A percentile compares a stretch with the other conserved stretches of the same genome.
These are phyloP conservation scores for Tremella mesenterica DNA, from an alignment of 768 basidiomycete genomes.

Conservation along the genomic window DNA sequence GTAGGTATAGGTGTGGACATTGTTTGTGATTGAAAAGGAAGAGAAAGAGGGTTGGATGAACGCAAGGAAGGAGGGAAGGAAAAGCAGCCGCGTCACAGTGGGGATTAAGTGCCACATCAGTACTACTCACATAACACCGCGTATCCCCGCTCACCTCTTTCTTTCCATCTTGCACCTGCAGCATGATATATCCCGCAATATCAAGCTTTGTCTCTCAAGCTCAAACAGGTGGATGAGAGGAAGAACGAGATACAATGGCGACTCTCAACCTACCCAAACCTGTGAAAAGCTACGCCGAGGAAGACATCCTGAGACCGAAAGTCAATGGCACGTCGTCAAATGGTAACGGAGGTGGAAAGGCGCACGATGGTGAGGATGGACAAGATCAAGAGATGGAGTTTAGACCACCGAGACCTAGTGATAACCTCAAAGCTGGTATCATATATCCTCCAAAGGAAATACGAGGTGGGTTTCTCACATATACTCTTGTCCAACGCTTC, in stretches of 20 bases:
- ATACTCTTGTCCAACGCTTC: not conserved
- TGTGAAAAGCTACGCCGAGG: slow-evolving; percentile 34
- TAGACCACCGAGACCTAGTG: slow-evolving; percentile 37
- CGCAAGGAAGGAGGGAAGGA: not conserved
- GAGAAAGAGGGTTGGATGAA: not conserved
- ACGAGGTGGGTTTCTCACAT: slow-evolving; percentile 56
- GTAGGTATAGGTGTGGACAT: slow-evolving; percentile 1
- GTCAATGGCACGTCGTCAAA: slow-evolving; percentile 19
- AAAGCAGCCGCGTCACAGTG: slow-evolving; percentile 7
- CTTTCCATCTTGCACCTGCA: not conserved
- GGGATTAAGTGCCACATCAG: slow-evolving; percentile 7
- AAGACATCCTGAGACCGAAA: slow-evolving; percentile 30
- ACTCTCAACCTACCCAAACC: slow-evolving; percentile 41
- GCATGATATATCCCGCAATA: not conserved
- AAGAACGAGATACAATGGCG: slow-evolving; percentile 13
- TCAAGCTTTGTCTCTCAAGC: not conserved
- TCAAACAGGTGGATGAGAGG: not conserved
- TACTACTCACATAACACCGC: slow-evolving; percentile 1
- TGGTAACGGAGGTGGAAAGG: slow-evolving; percentile 10
- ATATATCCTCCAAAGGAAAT: slow-evolving; percentile 96
- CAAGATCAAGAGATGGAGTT: slow-evolving; percentile 49
- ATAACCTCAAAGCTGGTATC: slow-evolving; percentile 66
- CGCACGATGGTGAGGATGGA: slow-evolving; percentile 45
- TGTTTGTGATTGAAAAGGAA: no score
- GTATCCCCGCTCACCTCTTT: not conserved